These are phyloP conservation scores for Coemansia sp. DNA, from an alignment of 192 early-diverging fungal genomes.

Conservation along the genomic window DNA sequence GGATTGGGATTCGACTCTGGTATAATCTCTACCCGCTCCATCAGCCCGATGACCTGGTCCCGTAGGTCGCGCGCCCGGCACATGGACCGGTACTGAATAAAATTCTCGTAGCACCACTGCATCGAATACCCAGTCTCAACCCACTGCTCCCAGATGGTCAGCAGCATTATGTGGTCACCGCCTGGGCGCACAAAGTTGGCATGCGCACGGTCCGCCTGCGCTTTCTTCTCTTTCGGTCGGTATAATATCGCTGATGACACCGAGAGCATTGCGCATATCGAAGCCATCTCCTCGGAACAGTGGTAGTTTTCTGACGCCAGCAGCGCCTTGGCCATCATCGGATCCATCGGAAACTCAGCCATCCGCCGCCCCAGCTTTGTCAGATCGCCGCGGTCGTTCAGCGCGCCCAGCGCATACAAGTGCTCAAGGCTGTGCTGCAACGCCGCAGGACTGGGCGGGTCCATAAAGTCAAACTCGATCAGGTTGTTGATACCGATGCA, in stretches of 20 bases:
- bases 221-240: constrained; percentile 87
- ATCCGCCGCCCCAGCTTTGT: constrained; percentile 95
- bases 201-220: constrained; percentile 91
- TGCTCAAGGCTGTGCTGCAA: constrained; percentile 90
- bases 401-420: constrained; percentile 85
- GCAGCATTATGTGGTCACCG: constrained; percentile 90
- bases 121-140: constrained; percentile 86
- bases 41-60: constrained; percentile 87
- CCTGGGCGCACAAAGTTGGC: constrained; percentile 86
- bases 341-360: constrained; percentile 98
- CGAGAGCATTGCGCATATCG: constrained; percentile 92
- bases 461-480: constrained; percentile 98
- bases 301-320: constrained; percentile 89
- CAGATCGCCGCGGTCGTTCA: constrained; percentile 89
- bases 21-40: constrained; percentile 90
- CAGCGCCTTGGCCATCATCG: constrained; percentile 90
- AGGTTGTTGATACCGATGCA: constrained; percentile 97
- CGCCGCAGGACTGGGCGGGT: constrained; percentile 91
- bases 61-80: constrained; percentile 87
- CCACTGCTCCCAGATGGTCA: constrained; percentile 94
- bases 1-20: constrained; percentile 83
- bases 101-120: constrained; percentile 98
- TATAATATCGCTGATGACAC: constrained; percentile 80
- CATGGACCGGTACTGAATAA: constrained; percentile 90
- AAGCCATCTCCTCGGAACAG: constrained; percentile 90